phyloP scores from a whole-genome alignment of 495 filamentous ascomycete genomes.

The Talaromyces ruber region DNA sequence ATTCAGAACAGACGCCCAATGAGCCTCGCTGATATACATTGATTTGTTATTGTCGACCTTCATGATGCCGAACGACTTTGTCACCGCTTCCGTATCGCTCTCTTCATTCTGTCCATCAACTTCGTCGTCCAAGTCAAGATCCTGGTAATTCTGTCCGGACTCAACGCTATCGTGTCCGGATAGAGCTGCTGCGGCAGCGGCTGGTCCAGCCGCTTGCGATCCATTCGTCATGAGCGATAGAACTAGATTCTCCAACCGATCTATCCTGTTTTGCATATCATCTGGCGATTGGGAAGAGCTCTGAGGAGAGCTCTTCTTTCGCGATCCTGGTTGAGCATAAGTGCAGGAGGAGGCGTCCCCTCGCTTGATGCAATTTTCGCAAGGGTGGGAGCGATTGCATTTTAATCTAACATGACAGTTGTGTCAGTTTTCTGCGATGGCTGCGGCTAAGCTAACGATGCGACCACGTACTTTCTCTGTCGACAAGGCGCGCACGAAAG shows the following conservation, averaged over 20 bases:
- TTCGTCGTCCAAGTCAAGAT: slow-evolving; percentile 48
- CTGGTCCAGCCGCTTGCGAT: slow-evolving; percentile 51
- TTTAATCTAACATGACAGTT: slow-evolving; percentile 52
- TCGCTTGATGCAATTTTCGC: slow-evolving; percentile 91
- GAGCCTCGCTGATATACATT: slow-evolving; percentile 77
- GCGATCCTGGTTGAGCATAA: slow-evolving; percentile 71
- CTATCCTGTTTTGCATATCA: slow-evolving; percentile 99
- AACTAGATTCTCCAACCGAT: slow-evolving; percentile 90
- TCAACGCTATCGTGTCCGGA: slow-evolving; percentile 51
- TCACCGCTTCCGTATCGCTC: slow-evolving; percentile 82
- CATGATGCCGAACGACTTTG: slow-evolving; percentile 78
- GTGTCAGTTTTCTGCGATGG: neutral
- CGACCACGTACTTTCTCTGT: slow-evolving; percentile 73
- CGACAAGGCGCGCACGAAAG: slow-evolving; percentile 91
- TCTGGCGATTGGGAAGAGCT: slow-evolving; percentile 59
- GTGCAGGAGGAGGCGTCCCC: slow-evolving; percentile 77
- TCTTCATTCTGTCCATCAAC: slow-evolving; percentile 44
- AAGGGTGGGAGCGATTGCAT: slow-evolving; percentile 88
- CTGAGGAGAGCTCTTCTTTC: slow-evolving; percentile 62
- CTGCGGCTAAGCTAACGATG: neutral
- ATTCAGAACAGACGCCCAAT: slow-evolving; percentile 82
- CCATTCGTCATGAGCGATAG: slow-evolving; percentile 94
- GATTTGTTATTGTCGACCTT: slow-evolving; percentile 81
- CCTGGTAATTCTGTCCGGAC: slow-evolving; percentile 33
- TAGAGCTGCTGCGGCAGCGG: slow-evolving; percentile 55